Conservation (phyloP, 495 filamentous ascomycete genomes). For the Chaetomium tenue region DNA sequence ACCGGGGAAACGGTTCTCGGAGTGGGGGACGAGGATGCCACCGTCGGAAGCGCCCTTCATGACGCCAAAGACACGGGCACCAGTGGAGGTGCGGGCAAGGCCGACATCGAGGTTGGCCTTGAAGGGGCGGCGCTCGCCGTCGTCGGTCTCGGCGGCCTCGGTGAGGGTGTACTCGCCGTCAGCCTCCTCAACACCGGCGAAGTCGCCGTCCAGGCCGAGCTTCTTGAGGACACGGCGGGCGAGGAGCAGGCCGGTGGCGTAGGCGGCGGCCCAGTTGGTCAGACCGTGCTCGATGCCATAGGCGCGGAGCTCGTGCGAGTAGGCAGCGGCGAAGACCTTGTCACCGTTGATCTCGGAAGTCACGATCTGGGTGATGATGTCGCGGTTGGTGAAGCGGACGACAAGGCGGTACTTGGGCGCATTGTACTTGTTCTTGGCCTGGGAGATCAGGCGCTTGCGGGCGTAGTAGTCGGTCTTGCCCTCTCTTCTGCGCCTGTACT, state of each 20-base stretch:
- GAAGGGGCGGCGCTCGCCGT: conserved; percentile 92
- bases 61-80: conserved; percentile 96
- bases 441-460: conserved; percentile 97
- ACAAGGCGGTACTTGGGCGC: conserved; percentile 99
- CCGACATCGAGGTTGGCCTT: conserved; percentile 98
- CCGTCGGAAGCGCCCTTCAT: conserved; percentile 99
- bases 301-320: conserved; percentile 94
- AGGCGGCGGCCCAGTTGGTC: conserved; percentile 99
- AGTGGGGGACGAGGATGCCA: conserved; percentile 95
- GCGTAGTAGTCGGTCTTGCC: conserved; percentile 99
- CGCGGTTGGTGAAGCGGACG: conserved; percentile 99
- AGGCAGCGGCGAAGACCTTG: conserved; percentile 90
- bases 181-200: conserved; percentile 89
- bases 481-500: conserved; percentile 94
- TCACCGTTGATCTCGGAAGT: conserved; percentile 95
- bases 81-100: conserved; percentile 93
- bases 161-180: conserved; percentile 92
- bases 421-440: conserved; percentile 99
- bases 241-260: conserved; percentile 92
- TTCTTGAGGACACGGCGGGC: conserved; percentile 95
- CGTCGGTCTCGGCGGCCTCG: conserved; percentile 80
- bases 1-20: conserved; percentile 97
- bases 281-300: conserved; percentile 98
- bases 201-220: conserved; percentile 87
- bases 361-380: conserved; percentile 97